Base-by-base conservation (phyloP, 805 yeast genomes). In the Peterozyma toletana region DNA sequence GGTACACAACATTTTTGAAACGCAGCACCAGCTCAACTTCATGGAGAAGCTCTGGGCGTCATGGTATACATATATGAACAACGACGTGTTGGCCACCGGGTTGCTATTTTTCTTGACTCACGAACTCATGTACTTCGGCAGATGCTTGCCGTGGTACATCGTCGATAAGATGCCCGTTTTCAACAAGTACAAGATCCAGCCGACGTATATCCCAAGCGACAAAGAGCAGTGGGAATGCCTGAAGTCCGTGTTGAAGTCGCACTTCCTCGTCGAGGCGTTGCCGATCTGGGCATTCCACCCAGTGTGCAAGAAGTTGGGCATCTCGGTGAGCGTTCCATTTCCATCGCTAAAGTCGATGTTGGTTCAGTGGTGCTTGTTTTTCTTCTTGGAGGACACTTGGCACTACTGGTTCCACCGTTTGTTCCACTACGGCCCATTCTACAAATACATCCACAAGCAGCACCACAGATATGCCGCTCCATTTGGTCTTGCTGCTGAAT, bases 261-360 rank as follows among this genome's bases (percentile, higher is more conserved):
- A 77, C 51, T 72, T 77, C 49, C 51, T 77, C 50, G 81, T 77
- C 30, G 83, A 77, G 56, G 81, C 76, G 1, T 64, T 77, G 44
- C 83, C 83, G 38, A 77, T 77, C 47, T 77, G 83, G 83, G 68
- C 76, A 17, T 77, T 77, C 66, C 83, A 77, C 52, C 83, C 83
- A 16, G 51, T 77, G 51, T 72, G 79, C 52, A 59, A 67, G 48
- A 61, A 59, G 21, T 57, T 77, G 44, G 77, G 77, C 31, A 74
- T 77, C 43, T 61, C 68, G 11, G 70, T 70, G 30, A 60, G 64
- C 16, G 78, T 76, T 21, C 83, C 83, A 11, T 77, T 77, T 63
- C 81, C 83, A 9, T 48, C 68, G 1, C 55, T 63, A 45, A 53
- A 55, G 9, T 64, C 64, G 21, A 71, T 76, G 68, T 45, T 56